A percentile compares a stretch with the other conserved stretches of the same genome.
Conservation (phyloP, 1,284 basidiomycete genomes). For the Mycosarcoma mackinlayi region DNA sequence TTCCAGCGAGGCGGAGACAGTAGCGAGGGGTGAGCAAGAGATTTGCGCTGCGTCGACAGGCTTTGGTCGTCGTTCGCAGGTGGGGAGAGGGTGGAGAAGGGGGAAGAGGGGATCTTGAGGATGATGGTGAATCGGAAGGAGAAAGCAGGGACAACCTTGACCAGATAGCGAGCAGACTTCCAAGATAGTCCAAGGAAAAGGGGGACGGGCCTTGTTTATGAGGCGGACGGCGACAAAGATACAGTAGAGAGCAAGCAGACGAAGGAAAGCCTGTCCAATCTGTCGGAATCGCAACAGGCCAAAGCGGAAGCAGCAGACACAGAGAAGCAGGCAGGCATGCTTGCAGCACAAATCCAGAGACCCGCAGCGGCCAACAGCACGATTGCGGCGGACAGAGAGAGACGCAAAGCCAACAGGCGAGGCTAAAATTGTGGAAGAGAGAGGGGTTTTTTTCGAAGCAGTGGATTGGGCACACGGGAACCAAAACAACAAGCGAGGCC, state of each 20-base stretch:
- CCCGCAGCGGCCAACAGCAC: neutral
- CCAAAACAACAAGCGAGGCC: constrained; percentile 15
- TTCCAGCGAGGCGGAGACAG: constrained; percentile 25
- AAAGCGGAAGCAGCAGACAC: neutral
- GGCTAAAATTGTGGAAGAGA: neutral
- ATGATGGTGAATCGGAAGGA: constrained; percentile 31
- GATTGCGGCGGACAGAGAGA: constrained; percentile 12
- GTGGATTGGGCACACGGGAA: neutral
- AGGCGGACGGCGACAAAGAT: constrained; percentile 9
- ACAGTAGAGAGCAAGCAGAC: neutral
- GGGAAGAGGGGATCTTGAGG: constrained; percentile 29
- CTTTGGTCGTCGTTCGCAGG: constrained; percentile 24
- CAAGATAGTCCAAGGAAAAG: neutral
- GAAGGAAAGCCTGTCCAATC: neutral
- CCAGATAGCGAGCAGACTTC: constrained; percentile 3
- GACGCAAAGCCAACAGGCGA: neutral
- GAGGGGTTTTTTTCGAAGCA: no score
- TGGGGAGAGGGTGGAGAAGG: neutral
- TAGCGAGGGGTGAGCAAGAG: constrained; percentile 16
- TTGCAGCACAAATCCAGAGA: neutral
- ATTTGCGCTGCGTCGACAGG: constrained; percentile 26
- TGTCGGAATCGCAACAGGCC: neutral
- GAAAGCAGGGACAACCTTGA: constrained; percentile 3
- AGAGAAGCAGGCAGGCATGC: constrained; percentile 4
- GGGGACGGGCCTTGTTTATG: constrained; percentile 31